Percentiles rank a stretch among this genome's conserved stretches.
phyloP scores from a whole-genome alignment of 2,329 filamentous ascomycete genomes.

The Rachicladosporium sp. region DNA sequence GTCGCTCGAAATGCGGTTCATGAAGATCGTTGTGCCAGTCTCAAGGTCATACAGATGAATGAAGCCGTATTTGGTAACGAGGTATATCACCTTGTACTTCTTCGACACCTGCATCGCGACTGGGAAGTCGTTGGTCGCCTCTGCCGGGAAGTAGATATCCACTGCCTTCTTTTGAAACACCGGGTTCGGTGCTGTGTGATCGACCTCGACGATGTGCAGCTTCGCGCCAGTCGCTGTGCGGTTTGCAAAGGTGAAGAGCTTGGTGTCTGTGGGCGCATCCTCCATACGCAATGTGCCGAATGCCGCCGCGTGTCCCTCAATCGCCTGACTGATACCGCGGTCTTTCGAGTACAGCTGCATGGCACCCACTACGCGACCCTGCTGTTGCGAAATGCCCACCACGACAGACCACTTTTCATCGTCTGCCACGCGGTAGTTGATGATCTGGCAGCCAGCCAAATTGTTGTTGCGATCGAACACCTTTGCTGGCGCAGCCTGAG shows the following conservation, averaged over 20 bases:
- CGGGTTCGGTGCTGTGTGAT: constrained; percentile 81
- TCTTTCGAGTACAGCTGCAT: constrained; percentile 98
- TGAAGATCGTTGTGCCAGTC: constrained; percentile 90
- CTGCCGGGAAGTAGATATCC: constrained; percentile 92
- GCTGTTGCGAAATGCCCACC: constrained; percentile 87
- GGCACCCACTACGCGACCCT: constrained; percentile 83
- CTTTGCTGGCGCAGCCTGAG: constrained; percentile 70
- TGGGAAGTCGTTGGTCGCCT: constrained; percentile 93
- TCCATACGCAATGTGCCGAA: constrained; percentile 86
- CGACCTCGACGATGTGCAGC: constrained; percentile 94
- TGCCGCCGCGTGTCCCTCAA: constrained; percentile 91
- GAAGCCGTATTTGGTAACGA: constrained; percentile 98
- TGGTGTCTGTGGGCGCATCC: constrained; percentile 78
- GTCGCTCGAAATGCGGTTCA: constrained; percentile 99
- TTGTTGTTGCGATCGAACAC: constrained; percentile 91
- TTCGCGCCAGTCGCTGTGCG: constrained; percentile 82
- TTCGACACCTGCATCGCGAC: constrained; percentile 95
- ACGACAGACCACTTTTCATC: constrained; percentile 98
- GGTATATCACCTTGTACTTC: constrained; percentile 92
- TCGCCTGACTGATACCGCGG: constrained; percentile 91
- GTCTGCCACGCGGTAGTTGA: constrained; percentile 94
- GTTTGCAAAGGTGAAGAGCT: constrained; percentile 93
- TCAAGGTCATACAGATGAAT: constrained; percentile 98
- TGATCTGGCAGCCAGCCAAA: constrained; percentile 87
- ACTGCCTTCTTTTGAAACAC: constrained; percentile 90